A percentile compares a stretch with the other conserved stretches of the same genome.
These are phyloP conservation scores for Agastache rugosa DNA, from an alignment of 257 asterid species.

Conservation along the genomic window DNA sequence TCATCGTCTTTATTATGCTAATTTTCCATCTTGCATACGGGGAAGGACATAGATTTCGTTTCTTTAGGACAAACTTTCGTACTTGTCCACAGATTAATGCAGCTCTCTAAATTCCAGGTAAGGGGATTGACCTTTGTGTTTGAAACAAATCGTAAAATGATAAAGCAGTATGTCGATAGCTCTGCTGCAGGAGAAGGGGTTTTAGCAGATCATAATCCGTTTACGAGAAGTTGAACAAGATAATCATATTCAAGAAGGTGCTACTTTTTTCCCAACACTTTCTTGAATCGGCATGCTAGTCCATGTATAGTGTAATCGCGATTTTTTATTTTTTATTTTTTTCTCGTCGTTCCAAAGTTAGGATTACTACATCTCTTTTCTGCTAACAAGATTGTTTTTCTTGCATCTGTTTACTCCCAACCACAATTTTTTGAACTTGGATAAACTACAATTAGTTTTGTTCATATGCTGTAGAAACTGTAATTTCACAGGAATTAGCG, in stretches of 20 bases:
- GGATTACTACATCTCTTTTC: conserved; percentile 10
- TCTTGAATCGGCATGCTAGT: conserved; percentile 25
- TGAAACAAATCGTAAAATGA: conserved; percentile 45
- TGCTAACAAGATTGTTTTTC: neutral
- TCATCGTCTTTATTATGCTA: neutral
- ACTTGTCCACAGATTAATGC: neutral
- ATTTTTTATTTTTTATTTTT: neutral
- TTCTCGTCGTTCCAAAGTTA: neutral
- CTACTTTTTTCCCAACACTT: conserved; percentile 42
- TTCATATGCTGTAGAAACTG: conserved; percentile 10
- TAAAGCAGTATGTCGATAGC: conserved; percentile 45
- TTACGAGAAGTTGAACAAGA: conserved; percentile 19
- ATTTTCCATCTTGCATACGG: neutral
- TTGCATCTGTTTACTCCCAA: neutral
- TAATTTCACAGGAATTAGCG: conserved; percentile 6
- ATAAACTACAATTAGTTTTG: neutral
- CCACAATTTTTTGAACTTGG: neutral
- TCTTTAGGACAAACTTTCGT: neutral
- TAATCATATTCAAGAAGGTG: conserved; percentile 25
- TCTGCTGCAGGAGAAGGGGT: conserved; percentile 24
- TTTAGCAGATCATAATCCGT: conserved; percentile 35
- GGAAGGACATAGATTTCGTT: neutral
- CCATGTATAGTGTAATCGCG: conserved; percentile 31
- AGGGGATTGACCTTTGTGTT: conserved; percentile 56
- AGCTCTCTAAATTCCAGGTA: conserved; percentile 50